These are phyloP conservation scores for Candida labiduridarum DNA, from an alignment of 1,139 yeast genomes.

Conservation along the genomic window DNA sequence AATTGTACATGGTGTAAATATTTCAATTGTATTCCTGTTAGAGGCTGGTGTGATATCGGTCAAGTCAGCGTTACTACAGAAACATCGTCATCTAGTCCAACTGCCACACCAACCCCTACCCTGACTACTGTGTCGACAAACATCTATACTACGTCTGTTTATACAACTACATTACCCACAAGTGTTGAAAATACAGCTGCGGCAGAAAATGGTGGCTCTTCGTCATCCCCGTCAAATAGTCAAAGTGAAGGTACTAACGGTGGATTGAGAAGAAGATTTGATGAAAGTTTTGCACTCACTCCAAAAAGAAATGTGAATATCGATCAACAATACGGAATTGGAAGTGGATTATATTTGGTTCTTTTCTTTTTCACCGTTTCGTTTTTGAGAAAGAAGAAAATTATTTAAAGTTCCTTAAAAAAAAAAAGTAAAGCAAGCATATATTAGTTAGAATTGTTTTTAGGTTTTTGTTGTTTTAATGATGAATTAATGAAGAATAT, in stretches of 20 bases:
- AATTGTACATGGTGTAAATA: constrained; percentile 73
- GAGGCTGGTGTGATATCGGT: constrained; percentile 73
- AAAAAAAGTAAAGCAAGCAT: not conserved
- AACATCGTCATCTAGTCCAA: constrained; percentile 7
- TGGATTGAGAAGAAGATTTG: constrained; percentile 6
- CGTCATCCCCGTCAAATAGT: not conserved
- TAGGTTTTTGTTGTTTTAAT: not conserved
- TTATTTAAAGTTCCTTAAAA: constrained; percentile 8
- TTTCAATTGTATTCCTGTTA: constrained; percentile 69
- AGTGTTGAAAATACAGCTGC: constrained; percentile 13
- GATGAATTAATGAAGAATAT: constrained; percentile 2
- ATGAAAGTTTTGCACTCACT: constrained; percentile 3
- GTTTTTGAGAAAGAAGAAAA: constrained; percentile 18
- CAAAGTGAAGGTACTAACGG: constrained; percentile 8
- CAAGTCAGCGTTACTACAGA: constrained; percentile 36
- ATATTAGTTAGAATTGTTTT: not conserved
- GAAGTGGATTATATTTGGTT: constrained; percentile 19
- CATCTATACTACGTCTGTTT: constrained; percentile 11
- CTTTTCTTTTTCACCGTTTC: constrained; percentile 19
- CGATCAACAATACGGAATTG: constrained; percentile 12
- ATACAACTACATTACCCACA: constrained; percentile 16
- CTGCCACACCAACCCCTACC: constrained; percentile 5
- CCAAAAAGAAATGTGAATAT: constrained; percentile 6
- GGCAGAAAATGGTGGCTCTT: too few relatives aligned
- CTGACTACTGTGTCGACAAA: constrained; percentile 11